Evolutionary conservation across 1,284 basidiomycete genomes (phyloP).

Genomic region (Boletus semigastroideus): DNA sequence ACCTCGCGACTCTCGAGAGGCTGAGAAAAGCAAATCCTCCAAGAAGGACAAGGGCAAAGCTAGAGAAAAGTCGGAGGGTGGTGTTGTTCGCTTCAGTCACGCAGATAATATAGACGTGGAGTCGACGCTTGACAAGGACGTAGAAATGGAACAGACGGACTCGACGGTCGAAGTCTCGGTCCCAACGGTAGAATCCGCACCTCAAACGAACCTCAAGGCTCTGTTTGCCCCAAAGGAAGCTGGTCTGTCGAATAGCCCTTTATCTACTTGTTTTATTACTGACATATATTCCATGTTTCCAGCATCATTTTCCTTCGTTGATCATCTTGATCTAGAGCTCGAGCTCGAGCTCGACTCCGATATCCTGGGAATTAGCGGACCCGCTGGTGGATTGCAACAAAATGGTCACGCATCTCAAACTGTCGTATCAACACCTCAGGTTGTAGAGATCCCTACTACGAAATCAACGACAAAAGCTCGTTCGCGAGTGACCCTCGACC

Average conservation of each 20-base stretch:
- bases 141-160: slow-evolving; percentile 15
- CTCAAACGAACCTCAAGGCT: slow-evolving; percentile 52
- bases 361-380: slow-evolving; percentile 22
- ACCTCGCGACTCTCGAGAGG: slow-evolving; percentile 1
- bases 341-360: slow-evolving; percentile 62
- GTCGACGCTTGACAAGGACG: not conserved
- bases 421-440: not conserved
- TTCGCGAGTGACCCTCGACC: slow-evolving; percentile 40
- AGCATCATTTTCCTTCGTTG: slow-evolving; percentile 65
- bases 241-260: slow-evolving; percentile 37
- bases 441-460: not conserved
- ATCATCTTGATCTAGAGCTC: slow-evolving; percentile 60
- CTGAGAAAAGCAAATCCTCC: not conserved
- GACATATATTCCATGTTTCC: not conserved
- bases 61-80: not conserved
- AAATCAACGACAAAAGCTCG: slow-evolving; percentile 5
- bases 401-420: not conserved
- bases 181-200: slow-evolving; percentile 6
- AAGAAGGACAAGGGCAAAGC: slow-evolving; percentile 1
- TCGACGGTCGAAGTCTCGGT: not conserved
- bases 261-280: not conserved
- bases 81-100: slow-evolving; percentile 12
- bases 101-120: not conserved
- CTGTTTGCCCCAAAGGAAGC: slow-evolving; percentile 68
- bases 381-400: slow-evolving; percentile 1